These are phyloP conservation scores for Ascochyta clinopodiicola DNA, from an alignment of 2,329 filamentous ascomycete genomes.

Conservation along the genomic window DNA sequence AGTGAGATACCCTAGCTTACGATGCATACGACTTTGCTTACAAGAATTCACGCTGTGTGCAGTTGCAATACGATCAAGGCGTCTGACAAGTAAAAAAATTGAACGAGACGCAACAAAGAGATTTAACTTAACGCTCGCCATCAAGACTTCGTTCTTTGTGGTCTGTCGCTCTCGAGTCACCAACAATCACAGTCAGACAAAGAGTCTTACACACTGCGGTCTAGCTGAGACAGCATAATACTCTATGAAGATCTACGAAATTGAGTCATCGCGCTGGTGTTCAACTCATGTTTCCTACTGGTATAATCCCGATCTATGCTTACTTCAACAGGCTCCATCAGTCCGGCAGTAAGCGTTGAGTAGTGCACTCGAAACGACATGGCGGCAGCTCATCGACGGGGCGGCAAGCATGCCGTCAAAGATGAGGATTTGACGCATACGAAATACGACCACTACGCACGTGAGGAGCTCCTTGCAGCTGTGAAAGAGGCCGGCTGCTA, in stretches of 20 bases:
- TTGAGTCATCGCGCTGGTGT: not conserved
- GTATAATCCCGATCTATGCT: too few relatives aligned
- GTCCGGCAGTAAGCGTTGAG: not conserved
- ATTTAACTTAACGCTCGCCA: not conserved
- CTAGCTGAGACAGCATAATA: not conserved
- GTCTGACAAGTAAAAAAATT: not conserved
- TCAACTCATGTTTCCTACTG: too few relatives aligned
- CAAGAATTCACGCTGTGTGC: too few relatives aligned
- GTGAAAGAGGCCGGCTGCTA: conserved; percentile 30
- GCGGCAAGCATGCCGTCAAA: conserved; percentile 40
- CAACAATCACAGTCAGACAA: not conserved
- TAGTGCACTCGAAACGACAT: not conserved
- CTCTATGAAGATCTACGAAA: not conserved
- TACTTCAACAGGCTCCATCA: too few relatives aligned
- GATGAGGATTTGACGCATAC: conserved; percentile 37
- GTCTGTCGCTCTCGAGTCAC: not conserved
- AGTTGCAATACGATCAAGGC: too few relatives aligned
- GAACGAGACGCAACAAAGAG: not conserved
- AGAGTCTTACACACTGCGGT: not conserved
- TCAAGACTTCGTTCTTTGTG: not conserved
- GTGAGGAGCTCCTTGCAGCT: conserved; percentile 29
- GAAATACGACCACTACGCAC: conserved; percentile 35
- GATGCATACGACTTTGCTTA: conserved; percentile 6
- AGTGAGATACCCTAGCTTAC: conserved; percentile 42
- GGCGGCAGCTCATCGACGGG: conserved; percentile 32